Evolutionary conservation across 2,329 filamentous ascomycete species (phyloP), one percentile per base, ranked within the genome.

Genomic region (Fusarium napiforme): DNA sequence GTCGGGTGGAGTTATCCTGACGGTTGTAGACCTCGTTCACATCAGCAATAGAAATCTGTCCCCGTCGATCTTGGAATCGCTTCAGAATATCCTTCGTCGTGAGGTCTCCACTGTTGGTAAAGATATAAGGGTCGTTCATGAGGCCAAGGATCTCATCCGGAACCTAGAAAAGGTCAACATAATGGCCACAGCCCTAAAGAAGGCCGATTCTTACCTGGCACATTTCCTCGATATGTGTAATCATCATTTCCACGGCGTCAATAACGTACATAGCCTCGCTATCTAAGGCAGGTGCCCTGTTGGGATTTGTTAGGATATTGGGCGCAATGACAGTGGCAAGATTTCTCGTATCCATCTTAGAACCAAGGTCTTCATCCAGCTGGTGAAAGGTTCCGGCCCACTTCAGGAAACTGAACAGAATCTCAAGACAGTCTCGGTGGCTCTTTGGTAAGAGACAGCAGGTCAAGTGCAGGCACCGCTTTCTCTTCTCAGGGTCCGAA

Each of bases 301-400:
- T 84, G 74, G 86, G 87, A 74, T 92, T 93, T 77, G 93, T 95
- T 18, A 98, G 87, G 70, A 99, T 94, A 78, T 99, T 99, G 0
- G 96, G 96, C 9, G 96, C 95, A 82, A 99, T 98, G 72, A 99
- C 96, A 7, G 97, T 98, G 7, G 96, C 94, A 72, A 99, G 88
- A 79, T 99, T 99, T 85, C 97, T 95, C 60, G 97, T 93, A 81
- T 99, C 96, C 96, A 99, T 99, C 87, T 98, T 98, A 77, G 96
- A 98, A 32, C 96, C 96, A 28, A 93, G 93, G 81, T 99, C 96
- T 79, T 99, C 96, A 77, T 99, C 96, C 19, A 99, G 92, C 79
- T 98, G 95, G 71, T 97, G 96, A 85, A 99, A 99, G 4, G 95
- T 97, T 9, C 95, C 95, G 9, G 95, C 94, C 96, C 96, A 99